Percentiles rank a stretch among this genome's conserved stretches.
Conservation (phyloP, 2,329 filamentous ascomycete species). For the Aspergillus sp. region DNA sequence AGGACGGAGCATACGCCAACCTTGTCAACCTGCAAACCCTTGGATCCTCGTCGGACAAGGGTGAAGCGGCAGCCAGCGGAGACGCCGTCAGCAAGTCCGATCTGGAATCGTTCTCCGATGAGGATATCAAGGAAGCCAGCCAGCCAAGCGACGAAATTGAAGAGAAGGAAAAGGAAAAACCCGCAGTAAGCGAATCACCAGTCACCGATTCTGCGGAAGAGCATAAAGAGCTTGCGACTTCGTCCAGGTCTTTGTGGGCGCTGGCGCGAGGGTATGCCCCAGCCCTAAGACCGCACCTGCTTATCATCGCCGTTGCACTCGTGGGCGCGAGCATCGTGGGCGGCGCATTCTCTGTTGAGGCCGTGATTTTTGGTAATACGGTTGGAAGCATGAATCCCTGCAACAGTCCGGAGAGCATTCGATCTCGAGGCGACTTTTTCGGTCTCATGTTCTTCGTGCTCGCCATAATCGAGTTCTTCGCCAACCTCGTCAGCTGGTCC, state of each 20-base stretch:
- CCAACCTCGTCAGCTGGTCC: conserved; percentile 52
- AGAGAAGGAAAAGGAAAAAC: conserved; percentile 8
- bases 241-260: conserved; percentile 19
- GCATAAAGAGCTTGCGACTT: conserved; percentile 18
- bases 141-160: conserved; percentile 4
- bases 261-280: conserved; percentile 19
- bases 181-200: conserved; percentile 10
- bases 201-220: conserved; percentile 11
- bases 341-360: conserved; percentile 48
- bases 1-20: conserved; percentile 30
- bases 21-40: conserved; percentile 46
- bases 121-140: conserved; percentile 12
- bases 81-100: conserved; percentile 20
- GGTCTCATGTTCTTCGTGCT: conserved; percentile 53
- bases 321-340: conserved; percentile 46
- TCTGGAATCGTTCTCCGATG: conserved; percentile 16
- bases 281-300: conserved; percentile 29
- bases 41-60: conserved; percentile 38
- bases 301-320: conserved; percentile 41
- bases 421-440: conserved; percentile 43
- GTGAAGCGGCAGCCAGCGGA: conserved; percentile 39
- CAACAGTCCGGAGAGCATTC: conserved; percentile 40
- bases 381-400: conserved; percentile 50
- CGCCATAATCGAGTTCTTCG: conserved; percentile 50
- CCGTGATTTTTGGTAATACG: conserved; percentile 52